These are phyloP conservation scores for Microcyclospora pomicola DNA, from an alignment of 2,329 filamentous ascomycete genomes.

Conservation along the genomic window DNA sequence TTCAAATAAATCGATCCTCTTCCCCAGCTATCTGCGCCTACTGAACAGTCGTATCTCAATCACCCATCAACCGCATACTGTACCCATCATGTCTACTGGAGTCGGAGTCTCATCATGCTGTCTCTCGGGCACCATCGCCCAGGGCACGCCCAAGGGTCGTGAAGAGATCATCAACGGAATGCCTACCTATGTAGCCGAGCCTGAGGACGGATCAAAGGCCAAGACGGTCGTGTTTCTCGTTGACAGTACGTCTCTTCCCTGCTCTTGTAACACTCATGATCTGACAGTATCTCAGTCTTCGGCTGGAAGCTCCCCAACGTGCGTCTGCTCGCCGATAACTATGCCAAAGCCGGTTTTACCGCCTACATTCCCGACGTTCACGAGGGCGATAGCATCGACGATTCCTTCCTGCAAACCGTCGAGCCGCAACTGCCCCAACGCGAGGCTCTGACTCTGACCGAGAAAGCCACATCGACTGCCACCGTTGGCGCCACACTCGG, in stretches of 20 bases:
- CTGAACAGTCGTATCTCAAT: too few relatives aligned
- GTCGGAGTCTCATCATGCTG: slow-evolving; percentile 30
- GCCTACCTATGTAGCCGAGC: slow-evolving; percentile 31
- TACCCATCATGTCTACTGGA: slow-evolving; percentile 23
- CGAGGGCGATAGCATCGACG: slow-evolving; percentile 23
- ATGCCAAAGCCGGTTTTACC: slow-evolving; percentile 19
- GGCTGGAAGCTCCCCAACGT: slow-evolving; percentile 20
- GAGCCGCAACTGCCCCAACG: slow-evolving; percentile 30
- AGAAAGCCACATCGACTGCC: slow-evolving; percentile 29
- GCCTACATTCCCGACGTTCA: slow-evolving; percentile 24
- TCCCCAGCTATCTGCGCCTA: too few relatives aligned
- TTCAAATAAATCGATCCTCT: too few relatives aligned
- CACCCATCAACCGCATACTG: too few relatives aligned
- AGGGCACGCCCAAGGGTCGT: slow-evolving; percentile 23
- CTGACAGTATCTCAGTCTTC: slow-evolving; percentile 9
- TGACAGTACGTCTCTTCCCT: slow-evolving; percentile 22
- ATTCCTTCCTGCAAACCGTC: slow-evolving; percentile 28
- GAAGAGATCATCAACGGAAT: slow-evolving; percentile 27
- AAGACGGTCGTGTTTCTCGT: slow-evolving; percentile 34
- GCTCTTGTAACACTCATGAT: background rate
- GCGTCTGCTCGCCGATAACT: slow-evolving; percentile 21
- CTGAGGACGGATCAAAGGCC: slow-evolving; percentile 27
- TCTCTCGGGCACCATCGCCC: slow-evolving; percentile 28
- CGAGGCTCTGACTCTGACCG: slow-evolving; percentile 23
- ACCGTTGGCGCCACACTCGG: slow-evolving; percentile 28